Evolutionary conservation across 2,329 filamentous ascomycete genomes (phyloP).

Genomic region (Fusarium odoratissimum): DNA sequence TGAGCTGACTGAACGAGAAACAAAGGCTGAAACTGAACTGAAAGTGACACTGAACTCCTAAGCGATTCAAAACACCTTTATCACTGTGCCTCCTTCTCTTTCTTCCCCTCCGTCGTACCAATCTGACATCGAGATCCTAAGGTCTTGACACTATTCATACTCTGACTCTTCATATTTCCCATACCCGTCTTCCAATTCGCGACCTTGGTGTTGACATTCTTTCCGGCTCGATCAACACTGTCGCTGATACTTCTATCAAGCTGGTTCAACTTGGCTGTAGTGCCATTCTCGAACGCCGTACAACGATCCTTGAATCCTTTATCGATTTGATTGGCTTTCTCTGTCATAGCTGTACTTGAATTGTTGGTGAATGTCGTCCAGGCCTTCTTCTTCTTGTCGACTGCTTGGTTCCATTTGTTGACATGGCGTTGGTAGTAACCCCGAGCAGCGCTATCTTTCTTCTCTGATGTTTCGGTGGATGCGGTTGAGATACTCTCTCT

Average conservation of each 20-base stretch:
- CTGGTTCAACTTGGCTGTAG: neutral
- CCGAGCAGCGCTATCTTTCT: neutral
- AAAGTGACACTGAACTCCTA: neutral
- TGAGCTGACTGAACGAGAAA: neutral
- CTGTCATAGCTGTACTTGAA: slow-evolving; percentile 16
- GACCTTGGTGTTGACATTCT: neutral
- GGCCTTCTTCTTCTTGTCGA: slow-evolving; percentile 36
- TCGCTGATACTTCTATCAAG: slow-evolving; percentile 15
- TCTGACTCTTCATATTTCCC: slow-evolving; percentile 14
- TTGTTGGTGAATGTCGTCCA: slow-evolving; percentile 11
- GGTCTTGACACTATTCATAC: slow-evolving; percentile 3
- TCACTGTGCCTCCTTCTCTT: neutral
- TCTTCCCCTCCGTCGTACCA: neutral
- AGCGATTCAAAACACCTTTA: rapidly evolving
- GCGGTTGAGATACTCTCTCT: neutral
- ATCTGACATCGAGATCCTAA: neutral
- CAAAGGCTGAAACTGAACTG: neutral
- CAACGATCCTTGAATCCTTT: slow-evolving; percentile 12
- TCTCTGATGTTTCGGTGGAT: neutral
- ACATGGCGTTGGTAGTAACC: slow-evolving; percentile 7
- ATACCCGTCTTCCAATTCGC: slow-evolving; percentile 3
- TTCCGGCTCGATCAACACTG: slow-evolving; percentile 8
- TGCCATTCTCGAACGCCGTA: slow-evolving; percentile 14
- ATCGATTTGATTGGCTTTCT: slow-evolving; percentile 8
- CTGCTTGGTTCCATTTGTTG: slow-evolving; percentile 19